These are phyloP conservation scores for Xylaria palmicola DNA, from an alignment of 495 filamentous ascomycete genomes.

Conservation along the genomic window DNA sequence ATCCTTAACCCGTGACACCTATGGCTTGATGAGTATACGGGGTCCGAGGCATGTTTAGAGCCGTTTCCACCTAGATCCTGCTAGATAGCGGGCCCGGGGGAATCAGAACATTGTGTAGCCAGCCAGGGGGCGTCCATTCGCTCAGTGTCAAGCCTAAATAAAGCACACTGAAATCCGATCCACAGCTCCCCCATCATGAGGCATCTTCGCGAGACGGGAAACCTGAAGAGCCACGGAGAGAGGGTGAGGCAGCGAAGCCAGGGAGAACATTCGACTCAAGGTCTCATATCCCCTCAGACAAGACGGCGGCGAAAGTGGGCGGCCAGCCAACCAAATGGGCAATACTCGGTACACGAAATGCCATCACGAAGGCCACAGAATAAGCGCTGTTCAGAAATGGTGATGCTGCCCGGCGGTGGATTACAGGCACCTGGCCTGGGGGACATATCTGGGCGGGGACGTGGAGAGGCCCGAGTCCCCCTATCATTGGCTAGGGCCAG, in stretches of 20 bases:
- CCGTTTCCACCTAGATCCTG: neutral
- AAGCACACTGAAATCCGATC: too few species aligned
- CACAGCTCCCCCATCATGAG: neutral
- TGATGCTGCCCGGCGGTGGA: neutral
- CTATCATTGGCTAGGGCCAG: neutral
- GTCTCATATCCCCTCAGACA: neutral
- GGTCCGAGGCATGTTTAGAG: neutral
- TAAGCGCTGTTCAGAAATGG: neutral
- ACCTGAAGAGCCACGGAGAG: too few species aligned
- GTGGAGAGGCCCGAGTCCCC: neutral
- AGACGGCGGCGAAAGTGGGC: conserved; percentile 5
- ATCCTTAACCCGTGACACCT: too few species aligned
- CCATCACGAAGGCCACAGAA: neutral
- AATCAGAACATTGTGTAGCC: too few species aligned
- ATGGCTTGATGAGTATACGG: neutral
- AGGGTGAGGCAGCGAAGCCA: neutral
- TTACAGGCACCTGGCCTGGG: neutral
- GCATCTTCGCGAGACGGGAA: neutral
- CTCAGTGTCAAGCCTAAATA: too few species aligned
- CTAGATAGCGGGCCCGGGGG: neutral
- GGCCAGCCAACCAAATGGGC: neutral
- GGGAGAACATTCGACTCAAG: neutral
- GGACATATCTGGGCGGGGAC: too few species aligned
- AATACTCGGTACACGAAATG: neutral
- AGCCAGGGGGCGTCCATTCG: neutral